These are phyloP conservation scores for Phytophthora fragariae DNA, from an alignment of 352 stramenopile species.

Conservation along the genomic window DNA sequence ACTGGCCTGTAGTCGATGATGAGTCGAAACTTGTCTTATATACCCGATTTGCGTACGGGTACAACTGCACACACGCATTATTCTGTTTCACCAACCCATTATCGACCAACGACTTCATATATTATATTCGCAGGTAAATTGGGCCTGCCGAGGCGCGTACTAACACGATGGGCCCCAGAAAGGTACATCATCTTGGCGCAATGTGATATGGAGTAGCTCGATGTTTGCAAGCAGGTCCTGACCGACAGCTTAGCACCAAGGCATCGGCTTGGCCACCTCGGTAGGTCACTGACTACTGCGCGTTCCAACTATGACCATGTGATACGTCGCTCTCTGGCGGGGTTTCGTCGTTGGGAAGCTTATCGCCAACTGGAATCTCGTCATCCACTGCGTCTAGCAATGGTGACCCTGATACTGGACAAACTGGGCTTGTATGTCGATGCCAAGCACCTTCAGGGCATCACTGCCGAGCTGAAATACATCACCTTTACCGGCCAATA, in stretches of 20 bases:
- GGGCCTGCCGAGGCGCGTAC: too few species aligned
- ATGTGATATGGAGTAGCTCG: too few species aligned
- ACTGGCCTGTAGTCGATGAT: too few species aligned
- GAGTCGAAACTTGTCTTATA: too few species aligned
- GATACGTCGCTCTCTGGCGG: neutral
- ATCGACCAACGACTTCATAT: constrained; percentile 5
- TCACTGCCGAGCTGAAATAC: neutral
- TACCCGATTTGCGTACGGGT: neutral
- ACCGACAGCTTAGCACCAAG: neutral
- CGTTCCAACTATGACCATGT: neutral
- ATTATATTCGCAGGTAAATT: constrained; percentile 18
- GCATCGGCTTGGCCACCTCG: neutral
- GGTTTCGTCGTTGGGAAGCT: neutral
- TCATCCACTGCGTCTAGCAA: neutral
- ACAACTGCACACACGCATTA: constrained; percentile 10
- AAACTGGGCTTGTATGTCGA: constrained; percentile 13
- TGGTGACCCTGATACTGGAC: constrained; percentile 2
- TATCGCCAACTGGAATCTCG: constrained; percentile 14
- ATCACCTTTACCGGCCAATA: too few species aligned
- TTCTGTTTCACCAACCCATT: constrained; percentile 11
- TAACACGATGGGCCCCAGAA: too few species aligned
- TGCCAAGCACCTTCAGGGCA: constrained; percentile 1
- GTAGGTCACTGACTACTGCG: neutral
- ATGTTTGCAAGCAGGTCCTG: neutral
- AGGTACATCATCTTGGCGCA: too few species aligned